These are phyloP conservation scores for Rosellinia necatrix DNA, from an alignment of 2,329 filamentous ascomycete species.

Conservation along the genomic window DNA sequence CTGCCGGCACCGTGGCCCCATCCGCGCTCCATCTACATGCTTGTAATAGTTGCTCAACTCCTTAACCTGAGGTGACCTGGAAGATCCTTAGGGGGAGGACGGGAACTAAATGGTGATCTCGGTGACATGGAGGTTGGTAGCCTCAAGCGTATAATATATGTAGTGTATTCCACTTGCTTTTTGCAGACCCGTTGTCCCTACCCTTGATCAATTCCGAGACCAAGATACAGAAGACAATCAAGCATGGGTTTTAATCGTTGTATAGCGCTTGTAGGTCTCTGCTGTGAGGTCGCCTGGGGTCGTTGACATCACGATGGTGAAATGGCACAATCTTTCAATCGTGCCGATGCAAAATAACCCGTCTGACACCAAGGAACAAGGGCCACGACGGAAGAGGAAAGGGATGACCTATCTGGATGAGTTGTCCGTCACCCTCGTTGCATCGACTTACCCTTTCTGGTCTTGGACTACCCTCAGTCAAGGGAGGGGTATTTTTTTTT, in stretches of 20 bases:
- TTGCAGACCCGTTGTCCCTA: background rate
- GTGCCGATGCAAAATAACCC: too few species aligned
- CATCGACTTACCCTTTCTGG: conserved; percentile 23
- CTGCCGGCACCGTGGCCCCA: conserved; percentile 5
- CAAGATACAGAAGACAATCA: too few species aligned
- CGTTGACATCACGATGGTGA: too few species aligned
- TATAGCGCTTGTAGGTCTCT: too few species aligned
- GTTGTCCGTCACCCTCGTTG: conserved; percentile 26
- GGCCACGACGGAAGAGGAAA: conserved; percentile 16
- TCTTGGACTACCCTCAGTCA: background rate
- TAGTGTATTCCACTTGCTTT: too few species aligned
- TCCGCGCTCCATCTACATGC: background rate
- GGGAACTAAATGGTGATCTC: conserved; percentile 20
- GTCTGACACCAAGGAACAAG: background rate
- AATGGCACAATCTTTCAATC: too few species aligned
- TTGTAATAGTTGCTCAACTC: too few species aligned
- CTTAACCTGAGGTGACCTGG: too few species aligned
- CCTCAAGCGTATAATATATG: too few species aligned
- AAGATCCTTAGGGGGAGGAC: conserved; percentile 18
- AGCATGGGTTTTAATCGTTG: too few species aligned
- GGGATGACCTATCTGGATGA: conserved; percentile 19
- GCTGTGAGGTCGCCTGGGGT: too few species aligned
- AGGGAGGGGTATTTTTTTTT: conserved; percentile 10
- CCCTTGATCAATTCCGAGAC: too few species aligned
- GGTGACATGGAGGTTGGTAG: background rate